phyloP scores from a whole-genome alignment of 768 basidiomycete species.

The Amanita jacksonii region DNA sequence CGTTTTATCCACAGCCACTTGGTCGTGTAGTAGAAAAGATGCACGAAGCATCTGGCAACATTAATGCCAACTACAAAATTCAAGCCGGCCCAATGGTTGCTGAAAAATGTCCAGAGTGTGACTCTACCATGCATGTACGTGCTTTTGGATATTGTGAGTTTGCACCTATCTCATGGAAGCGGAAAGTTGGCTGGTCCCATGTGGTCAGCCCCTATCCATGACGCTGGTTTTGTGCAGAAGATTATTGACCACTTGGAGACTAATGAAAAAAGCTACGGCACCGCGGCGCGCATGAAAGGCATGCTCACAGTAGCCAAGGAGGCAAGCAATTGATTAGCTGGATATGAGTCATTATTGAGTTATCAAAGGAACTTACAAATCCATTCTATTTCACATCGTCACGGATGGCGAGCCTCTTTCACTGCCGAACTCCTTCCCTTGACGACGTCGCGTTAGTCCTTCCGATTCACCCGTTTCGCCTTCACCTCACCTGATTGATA shows the following conservation, averaged over 20 bases:
- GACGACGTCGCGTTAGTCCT: constrained; percentile 54
- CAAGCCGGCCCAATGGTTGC: constrained; percentile 57
- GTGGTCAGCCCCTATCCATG: constrained; percentile 90
- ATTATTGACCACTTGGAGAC: constrained; percentile 66
- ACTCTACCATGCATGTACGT: constrained; percentile 63
- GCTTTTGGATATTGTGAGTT: not conserved
- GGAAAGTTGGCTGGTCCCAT: constrained; percentile 84
- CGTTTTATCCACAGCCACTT: constrained; percentile 77
- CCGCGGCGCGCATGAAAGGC: constrained; percentile 80
- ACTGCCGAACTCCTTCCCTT: constrained; percentile 68
- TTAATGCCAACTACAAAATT: constrained; percentile 64
- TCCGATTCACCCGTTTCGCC: not conserved
- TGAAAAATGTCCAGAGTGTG: constrained; percentile 75
- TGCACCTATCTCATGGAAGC: not conserved
- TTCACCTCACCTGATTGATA: constrained; percentile 19
- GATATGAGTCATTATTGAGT: not conserved
- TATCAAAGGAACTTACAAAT: constrained; percentile 53
- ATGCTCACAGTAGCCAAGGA: constrained; percentile 90
- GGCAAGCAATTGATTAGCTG: constrained; percentile 31
- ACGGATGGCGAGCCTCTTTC: constrained; percentile 72
- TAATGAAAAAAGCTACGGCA: constrained; percentile 62
- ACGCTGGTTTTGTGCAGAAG: constrained; percentile 59
- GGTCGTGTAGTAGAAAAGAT: constrained; percentile 59
- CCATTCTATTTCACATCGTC: constrained; percentile 88
- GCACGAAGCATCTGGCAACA: constrained; percentile 43